Base-by-base conservation (phyloP, 2,329 filamentous ascomycete species). In the Epicoccum nigrum region DNA sequence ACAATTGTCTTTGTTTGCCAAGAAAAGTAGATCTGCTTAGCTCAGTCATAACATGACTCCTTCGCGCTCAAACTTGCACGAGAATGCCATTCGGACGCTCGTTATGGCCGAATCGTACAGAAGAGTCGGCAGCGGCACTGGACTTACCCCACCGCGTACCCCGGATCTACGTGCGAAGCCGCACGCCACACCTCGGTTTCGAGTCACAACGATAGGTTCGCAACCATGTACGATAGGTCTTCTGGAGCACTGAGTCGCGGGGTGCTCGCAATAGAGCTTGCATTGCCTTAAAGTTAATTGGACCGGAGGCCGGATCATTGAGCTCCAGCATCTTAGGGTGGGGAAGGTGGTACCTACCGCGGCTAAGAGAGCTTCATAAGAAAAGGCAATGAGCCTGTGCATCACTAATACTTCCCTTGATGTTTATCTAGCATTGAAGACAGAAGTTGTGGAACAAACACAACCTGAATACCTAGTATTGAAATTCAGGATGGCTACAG, bases 401-500 rank as follows among this genome's bases (percentile, higher is more conserved):
- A 9, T 7, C 9, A 25, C 9, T 4, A 25, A 9, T 25, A 9
- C 23, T 25, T 6, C 6, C 9, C 9, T 4, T 9, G 9, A 25
- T 7, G 3, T 25, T 4, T 3, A 25, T 3, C 23, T 7, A 25
- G 3, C 23, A 7, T 25, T 3, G 6, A 25, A 6, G 9, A 9
- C 1, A 6, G 23, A 8, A 25, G 3, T 25, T 25, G 23, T 25
- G 23, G 9, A 25, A 25, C 3, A 6, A 25, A 3, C 2, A 25
- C 23, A 25, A 3, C 23, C 23, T 25, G 3, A 3, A 25, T 6
- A 7, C 23, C 9, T 1, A 25, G 9, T 6, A 7, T 9, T 25
- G 3, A 25, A 9, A 7, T 25, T 9, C 23, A 25, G 9, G 9
- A 63, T 63, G 60, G 39, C 54, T 7, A 51, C 54, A 13, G 31